These are phyloP conservation scores for Celoporthe dispersa DNA, from an alignment of 2,329 filamentous ascomycete species.

Conservation along the genomic window DNA sequence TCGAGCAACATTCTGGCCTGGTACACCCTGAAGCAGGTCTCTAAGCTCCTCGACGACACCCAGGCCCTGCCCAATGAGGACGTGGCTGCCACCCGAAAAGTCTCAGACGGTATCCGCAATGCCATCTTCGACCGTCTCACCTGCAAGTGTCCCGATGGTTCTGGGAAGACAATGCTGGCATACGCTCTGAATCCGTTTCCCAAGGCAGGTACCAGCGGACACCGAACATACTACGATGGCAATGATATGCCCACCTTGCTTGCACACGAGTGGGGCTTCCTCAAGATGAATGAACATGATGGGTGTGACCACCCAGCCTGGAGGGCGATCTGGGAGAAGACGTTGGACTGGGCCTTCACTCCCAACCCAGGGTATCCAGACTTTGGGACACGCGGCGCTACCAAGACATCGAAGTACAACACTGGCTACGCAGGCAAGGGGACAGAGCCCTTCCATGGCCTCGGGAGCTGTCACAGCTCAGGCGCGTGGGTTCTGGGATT, in stretches of 20 bases:
- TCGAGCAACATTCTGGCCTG: conserved; percentile 33
- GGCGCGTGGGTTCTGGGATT: conserved; percentile 33
- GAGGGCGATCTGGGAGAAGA: conserved; percentile 27
- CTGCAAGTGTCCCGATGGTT: conserved; percentile 9
- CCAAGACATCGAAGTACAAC: conserved; percentile 18
- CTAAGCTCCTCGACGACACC: conserved; percentile 9
- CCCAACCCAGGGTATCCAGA: conserved; percentile 9
- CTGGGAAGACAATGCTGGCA: conserved; percentile 25
- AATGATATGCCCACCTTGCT: conserved; percentile 34
- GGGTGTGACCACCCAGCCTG: not conserved
- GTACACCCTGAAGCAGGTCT: conserved; percentile 27
- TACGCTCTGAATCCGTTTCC: conserved; percentile 23
- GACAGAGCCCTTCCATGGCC: conserved; percentile 27
- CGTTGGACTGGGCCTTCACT: conserved; percentile 31
- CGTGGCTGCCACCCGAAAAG: not conserved
- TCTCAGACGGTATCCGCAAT: not conserved
- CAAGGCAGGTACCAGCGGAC: not conserved
- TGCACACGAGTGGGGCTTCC: conserved; percentile 29
- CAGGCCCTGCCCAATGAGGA: not conserved
- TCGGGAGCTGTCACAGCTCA: conserved; percentile 30
- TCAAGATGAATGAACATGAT: not conserved
- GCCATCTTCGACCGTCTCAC: not conserved
- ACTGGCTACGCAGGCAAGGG: conserved; percentile 22
- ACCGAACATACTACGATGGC: conserved; percentile 31
- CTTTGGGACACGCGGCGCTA: not conserved